These are phyloP conservation scores for Byssochlamys sp. DNA, from an alignment of 2,329 filamentous ascomycete genomes.

Conservation along the genomic window DNA sequence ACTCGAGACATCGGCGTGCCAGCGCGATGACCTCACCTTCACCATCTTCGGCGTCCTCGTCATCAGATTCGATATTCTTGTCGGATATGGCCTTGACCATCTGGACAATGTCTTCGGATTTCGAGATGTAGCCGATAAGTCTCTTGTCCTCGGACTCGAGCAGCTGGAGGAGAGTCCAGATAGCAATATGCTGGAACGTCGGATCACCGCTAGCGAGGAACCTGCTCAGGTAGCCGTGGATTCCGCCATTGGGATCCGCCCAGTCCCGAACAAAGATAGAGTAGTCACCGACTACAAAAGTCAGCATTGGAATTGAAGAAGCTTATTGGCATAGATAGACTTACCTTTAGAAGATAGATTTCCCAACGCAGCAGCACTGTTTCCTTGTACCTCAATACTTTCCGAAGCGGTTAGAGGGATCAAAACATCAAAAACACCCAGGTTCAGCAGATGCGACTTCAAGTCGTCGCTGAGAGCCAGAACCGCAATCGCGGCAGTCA, in stretches of 20 bases:
- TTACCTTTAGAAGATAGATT: constrained; percentile 94
- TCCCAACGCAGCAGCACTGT: constrained; percentile 88
- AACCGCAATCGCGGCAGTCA: constrained; percentile 98
- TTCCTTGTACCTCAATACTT: constrained; percentile 95
- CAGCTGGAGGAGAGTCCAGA: constrained; percentile 92
- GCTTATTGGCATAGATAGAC: constrained; percentile 11
- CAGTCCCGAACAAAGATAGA: constrained; percentile 91
- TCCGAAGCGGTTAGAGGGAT: constrained; percentile 91
- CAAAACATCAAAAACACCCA: constrained; percentile 91
- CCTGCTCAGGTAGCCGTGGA: constrained; percentile 85
- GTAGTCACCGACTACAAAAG: constrained; percentile 73
- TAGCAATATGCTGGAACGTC: constrained; percentile 97
- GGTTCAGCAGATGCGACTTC: constrained; percentile 77
- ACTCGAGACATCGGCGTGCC: constrained; percentile 78
- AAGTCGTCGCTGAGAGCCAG: constrained; percentile 90
- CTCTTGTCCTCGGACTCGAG: constrained; percentile 89
- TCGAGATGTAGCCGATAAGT: constrained; percentile 77
- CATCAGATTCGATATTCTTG: constrained; percentile 75
- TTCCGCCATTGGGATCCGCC: constrained; percentile 83
- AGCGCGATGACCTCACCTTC: constrained; percentile 88
- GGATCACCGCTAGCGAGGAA: constrained; percentile 91
- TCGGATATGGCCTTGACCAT: constrained; percentile 89
- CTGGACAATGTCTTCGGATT: constrained; percentile 80
- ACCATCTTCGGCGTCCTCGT: constrained; percentile 77
- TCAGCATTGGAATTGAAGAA: constrained; percentile 1